Percentiles rank a stretch among this genome's conserved stretches.
phyloP scores from a whole-genome alignment of 768 basidiomycete species.

The Suillus cothurnatus region DNA sequence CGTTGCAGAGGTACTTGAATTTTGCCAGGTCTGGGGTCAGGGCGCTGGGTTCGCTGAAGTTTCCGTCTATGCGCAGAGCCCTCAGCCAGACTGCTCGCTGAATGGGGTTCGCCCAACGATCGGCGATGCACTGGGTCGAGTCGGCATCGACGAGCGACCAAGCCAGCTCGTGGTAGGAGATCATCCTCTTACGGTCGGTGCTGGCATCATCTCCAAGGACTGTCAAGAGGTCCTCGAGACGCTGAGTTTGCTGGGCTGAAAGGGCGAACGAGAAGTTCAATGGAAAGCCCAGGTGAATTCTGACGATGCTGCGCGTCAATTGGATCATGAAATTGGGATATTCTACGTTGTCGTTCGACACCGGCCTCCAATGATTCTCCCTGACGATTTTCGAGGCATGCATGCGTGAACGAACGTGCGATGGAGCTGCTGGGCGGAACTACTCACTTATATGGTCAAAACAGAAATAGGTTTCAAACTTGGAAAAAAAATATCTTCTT shows the following conservation, averaged over 20 bases:
- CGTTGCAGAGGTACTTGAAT: neutral
- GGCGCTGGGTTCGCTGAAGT: neutral
- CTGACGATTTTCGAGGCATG: fast-evolving
- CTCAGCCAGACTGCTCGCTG: neutral
- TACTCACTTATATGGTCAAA: too few relatives aligned
- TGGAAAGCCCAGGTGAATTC: neutral
- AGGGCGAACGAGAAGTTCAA: neutral
- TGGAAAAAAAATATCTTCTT: too few relatives aligned
- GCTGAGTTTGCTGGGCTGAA: fast-evolving
- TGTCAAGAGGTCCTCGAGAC: neutral
- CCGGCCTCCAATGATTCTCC: neutral
- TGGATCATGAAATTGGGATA: neutral
- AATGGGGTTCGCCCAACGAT: neutral
- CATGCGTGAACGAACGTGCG: fast-evolving
- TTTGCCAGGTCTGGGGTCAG: neutral
- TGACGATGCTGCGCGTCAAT: fast-evolving
- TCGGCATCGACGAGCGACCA: neutral
- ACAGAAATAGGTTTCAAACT: too few relatives aligned
- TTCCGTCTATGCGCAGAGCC: neutral
- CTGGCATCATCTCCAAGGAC: neutral
- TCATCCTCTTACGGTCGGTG: neutral
- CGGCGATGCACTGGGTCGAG: neutral
- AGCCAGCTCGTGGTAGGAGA: neutral
- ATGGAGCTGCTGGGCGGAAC: fast-evolving
- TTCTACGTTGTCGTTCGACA: neutral